Evolutionary conservation across 768 basidiomycete genomes (phyloP), one percentile per base, ranked within the genome.

Genomic region (Tricholomella constricta): DNA sequence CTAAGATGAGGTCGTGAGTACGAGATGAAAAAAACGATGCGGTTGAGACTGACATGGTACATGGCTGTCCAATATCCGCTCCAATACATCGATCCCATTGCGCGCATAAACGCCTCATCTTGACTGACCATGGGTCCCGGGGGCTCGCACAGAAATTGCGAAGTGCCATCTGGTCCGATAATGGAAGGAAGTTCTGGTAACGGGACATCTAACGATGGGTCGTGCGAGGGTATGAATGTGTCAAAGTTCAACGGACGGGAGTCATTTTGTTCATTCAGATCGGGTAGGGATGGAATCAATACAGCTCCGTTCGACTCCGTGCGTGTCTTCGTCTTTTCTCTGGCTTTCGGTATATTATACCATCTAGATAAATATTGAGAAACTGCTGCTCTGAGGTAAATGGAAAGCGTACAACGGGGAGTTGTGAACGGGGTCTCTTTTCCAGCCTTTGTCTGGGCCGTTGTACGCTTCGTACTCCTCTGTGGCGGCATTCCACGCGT

Each of bases 21-120:
- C 15, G 26, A 19, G 22, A 15, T 2, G 37, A 17, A 45, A 17
- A 17, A 7, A 15, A 43, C 20, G 9, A 20, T 20, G 3, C 25
- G 15, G 17, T n/a, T 9, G 48, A 41, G 17, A 75, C 83, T 44
- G 60, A 89, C 90, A 65, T 92, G 86, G 63, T 91, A 92, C 42
- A 91, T 78, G 1, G 89, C 89, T 2, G 89, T 90, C 89, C 90
- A 93, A 66, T 92, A 93, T 17, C 90, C 91, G 20, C 78, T 76
- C 90, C 91, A 92, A 66, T 92, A 93, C 84, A 88, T 91, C 15
- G 91, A 89, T 26, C 77, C 79, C 62, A 91, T 59, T 4, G 89
- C 91, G 43, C 84, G 83, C 22, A 78, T 74, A 67, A 92, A 92
- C 1, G 89, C 89, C 61, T 92, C 88, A 56, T 92, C 88, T 59